Base-by-base conservation (phyloP, 2,329 filamentous ascomycete genomes). In the Fusarium lyarnte region DNA sequence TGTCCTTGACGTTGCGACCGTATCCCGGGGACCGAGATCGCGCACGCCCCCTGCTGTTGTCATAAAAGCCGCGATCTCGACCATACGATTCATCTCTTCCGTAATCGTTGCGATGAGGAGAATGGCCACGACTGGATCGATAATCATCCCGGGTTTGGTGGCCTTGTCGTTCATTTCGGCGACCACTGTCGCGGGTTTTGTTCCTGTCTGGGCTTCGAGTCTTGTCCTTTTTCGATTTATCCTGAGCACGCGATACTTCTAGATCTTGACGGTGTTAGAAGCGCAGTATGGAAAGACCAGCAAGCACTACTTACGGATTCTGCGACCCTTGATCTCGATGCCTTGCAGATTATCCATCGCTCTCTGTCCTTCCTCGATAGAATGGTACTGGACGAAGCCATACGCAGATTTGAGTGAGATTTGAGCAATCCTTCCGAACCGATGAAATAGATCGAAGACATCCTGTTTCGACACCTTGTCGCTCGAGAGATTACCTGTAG, bases 341-440 rank as follows among this genome's bases (percentile, higher is more conserved):
- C 93, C 94, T 81, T 98, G 94, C 69, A 98, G 90, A 39, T 87
- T 87, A 39, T 92, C 87, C 75, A 98, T 87, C 8, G 95, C 95
- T 49, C 87, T 86, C 63, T 88, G 86, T 72, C 94, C 97, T 78
- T 95, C 92, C 5, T 88, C 86, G 8, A 91, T 84, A 35, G 94
- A 91, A 73, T 97, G 88, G 74, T 97, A 99, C 80, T 98, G 96
- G 39, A 98, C 94, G 79, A 98, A 99, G 3, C 96, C 96, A 82
- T 97, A 98, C 3, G 95, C 95, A 74, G 96, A 94, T 82, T 98
- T 98, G 76, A 98, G 94, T 2, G 94, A 97, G 67, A 98, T 96
- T 80, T 99, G 96, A 4, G 95, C 95, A 51, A 99, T 86, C 69
- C 91, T 92, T 59, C 96, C 96, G 79, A 94, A 95, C 63, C 87